These are phyloP conservation scores for Populus deltoides DNA, from an alignment of 345 rosid genomes.

Conservation along the genomic window DNA sequence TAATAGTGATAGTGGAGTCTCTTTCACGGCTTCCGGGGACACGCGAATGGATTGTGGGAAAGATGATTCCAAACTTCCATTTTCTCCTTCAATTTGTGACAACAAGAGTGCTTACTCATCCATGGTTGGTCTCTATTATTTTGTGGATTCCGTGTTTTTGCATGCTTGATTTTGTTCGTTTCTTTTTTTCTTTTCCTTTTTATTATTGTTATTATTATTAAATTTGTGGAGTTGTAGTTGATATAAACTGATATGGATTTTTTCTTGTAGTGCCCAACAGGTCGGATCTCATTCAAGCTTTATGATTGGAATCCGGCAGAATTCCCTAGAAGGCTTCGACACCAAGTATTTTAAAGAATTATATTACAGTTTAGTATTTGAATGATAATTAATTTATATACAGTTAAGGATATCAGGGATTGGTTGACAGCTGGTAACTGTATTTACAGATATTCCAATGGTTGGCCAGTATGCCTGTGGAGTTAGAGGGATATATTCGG, in stretches of 20 bases:
- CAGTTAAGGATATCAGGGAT: slow-evolving; percentile 24
- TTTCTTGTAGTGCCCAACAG: slow-evolving; percentile 82
- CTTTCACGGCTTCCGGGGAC: slow-evolving; percentile 36
- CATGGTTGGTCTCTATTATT: slow-evolving; percentile 49
- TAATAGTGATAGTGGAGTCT: slow-evolving; percentile 53
- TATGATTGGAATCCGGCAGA: slow-evolving; percentile 99
- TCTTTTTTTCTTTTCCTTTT: background rate
- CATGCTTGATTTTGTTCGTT: slow-evolving; percentile 2
- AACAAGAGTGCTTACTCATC: slow-evolving; percentile 74
- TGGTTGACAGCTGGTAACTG: slow-evolving; percentile 28
- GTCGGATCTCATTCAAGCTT: slow-evolving; percentile 94
- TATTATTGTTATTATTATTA: background rate
- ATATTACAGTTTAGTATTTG: slow-evolving; percentile 64
- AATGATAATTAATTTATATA: slow-evolving; percentile 13
- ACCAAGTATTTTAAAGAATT: slow-evolving; percentile 79
- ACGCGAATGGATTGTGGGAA: slow-evolving; percentile 45
- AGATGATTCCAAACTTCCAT: slow-evolving; percentile 51
- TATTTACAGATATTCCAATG: slow-evolving; percentile 78
- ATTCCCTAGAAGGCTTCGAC: slow-evolving; percentile 98
- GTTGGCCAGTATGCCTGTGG: slow-evolving; percentile 97
- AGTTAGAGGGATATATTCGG: slow-evolving; percentile 92
- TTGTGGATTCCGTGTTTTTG: background rate
- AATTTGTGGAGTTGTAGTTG: background rate
- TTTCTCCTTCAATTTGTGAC: slow-evolving; percentile 57
- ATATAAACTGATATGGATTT: slow-evolving; percentile 14